phyloP scores from a whole-genome alignment of 371 early-diverging fungal species.

The Vairimorpha necatrix region DNA sequence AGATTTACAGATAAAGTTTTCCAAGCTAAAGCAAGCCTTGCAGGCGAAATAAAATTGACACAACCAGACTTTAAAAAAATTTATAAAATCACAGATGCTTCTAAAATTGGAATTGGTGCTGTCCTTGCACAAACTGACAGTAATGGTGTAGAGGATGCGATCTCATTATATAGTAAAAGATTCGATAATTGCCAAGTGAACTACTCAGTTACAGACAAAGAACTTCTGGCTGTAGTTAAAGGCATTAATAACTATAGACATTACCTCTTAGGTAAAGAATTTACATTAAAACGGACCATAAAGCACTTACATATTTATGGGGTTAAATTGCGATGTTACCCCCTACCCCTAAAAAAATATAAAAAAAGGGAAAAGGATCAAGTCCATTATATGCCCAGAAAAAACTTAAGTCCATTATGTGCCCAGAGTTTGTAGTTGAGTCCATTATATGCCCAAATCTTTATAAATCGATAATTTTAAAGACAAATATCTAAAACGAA shows the following conservation, averaged over 20 bases:
- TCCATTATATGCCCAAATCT: no score
- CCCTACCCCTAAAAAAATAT: background rate
- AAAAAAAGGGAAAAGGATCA: background rate
- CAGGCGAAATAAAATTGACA: background rate
- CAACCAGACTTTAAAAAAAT: background rate
- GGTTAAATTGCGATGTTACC: background rate
- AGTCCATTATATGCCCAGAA: background rate
- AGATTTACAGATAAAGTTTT: no score
- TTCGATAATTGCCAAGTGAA: background rate
- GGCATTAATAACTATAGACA: background rate
- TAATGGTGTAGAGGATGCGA: background rate
- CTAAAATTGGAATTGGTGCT: background rate
- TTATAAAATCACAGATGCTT: background rate
- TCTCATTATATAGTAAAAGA: background rate
- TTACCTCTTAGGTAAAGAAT: constrained; percentile 9
- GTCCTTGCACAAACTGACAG: background rate
- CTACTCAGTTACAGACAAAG: constrained; percentile 1
- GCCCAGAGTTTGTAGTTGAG: no score
- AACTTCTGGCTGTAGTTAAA: constrained; percentile 4
- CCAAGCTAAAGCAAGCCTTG: constrained; percentile 3
- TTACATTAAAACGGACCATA: constrained; percentile 9
- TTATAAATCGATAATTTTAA: no score
- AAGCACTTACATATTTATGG: background rate
- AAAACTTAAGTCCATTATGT: background rate
- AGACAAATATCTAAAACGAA: no score